Base-by-base conservation (phyloP, 106 monocot genomes). In the Iris macrosiphon region DNA sequence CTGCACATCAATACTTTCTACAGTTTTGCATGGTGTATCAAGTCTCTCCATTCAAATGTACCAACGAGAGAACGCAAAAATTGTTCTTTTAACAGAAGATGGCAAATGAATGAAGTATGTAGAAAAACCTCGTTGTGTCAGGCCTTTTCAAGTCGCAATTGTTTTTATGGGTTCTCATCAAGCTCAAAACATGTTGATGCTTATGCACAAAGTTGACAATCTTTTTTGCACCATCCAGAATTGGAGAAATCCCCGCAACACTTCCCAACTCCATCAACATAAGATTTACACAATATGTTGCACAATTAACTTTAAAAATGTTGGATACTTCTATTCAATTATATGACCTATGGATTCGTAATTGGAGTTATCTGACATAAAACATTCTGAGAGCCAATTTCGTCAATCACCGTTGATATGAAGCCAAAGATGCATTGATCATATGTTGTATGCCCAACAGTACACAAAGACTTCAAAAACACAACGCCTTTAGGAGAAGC, bases 251-350 rank as follows among this genome's bases (percentile, higher is more conserved):
- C 16, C 30, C 16, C 4, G 27, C 29, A 59, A 59, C 29, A 31
- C 18, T 12, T 28, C 44, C 26, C 7, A 59, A 44, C 19, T 59
- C 42, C 52, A 55, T 55, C 17, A 55, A 45, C 44, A 66, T 66
- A 40, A 66, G 41, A 53, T 44, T 31, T 11, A 66, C 55, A 6
- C 18, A 55, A 34, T 55, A 33, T 31, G 31, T 25, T 1, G 31
- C 65, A 66, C 55, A 66, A 55, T 66, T 55, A 22, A 44, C 26
- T 21, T 29, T 66, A 31, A 66, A 43, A 55, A 66, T 30, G 29
- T 66, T 38, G 65, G 40, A 20, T 66, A 55, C 11, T 45, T 66
- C 13, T 42, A 17, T 25, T 44, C 65, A 45, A 53, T 54, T 45
- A 55, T 55, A 17, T 45, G 31, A 22, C 30, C 55, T 45, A 45